A percentile compares a stretch with the other conserved stretches of the same genome.
Conservation (phyloP, 1,284 basidiomycete species). For the Ceratobasidium theobromae region DNA sequence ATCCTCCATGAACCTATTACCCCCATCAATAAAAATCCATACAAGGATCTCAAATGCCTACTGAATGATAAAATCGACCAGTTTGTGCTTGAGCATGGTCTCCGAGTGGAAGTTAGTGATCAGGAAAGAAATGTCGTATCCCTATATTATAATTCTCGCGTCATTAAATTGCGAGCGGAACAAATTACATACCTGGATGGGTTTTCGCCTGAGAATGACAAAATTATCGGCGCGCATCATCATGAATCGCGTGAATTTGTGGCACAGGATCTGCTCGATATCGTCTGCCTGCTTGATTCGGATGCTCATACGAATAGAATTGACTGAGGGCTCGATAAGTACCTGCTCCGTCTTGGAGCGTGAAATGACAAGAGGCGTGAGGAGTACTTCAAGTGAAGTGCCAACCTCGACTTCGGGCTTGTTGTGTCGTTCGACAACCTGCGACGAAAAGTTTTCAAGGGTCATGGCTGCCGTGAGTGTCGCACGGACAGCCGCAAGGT, state of each 20-base stretch:
- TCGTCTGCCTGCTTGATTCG: conserved; percentile 99
- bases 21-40: neutral
- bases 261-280: conserved; percentile 94
- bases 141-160: conserved; percentile 52
- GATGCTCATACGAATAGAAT: conserved; percentile 95
- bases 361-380: conserved; percentile 90
- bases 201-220: conserved; percentile 91
- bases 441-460: conserved; percentile 95
- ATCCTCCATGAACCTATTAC: conserved; percentile 90
- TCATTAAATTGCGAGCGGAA: neutral
- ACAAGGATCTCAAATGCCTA: conserved; percentile 42
- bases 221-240: conserved; percentile 98
- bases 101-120: conserved; percentile 98
- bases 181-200: conserved; percentile 67
- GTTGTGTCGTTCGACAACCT: conserved; percentile 96
- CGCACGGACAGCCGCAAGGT: conserved; percentile 92
- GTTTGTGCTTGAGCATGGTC: conserved; percentile 98
- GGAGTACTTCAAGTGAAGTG: conserved; percentile 88
- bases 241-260: conserved; percentile 99
- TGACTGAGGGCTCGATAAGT: conserved; percentile 94
- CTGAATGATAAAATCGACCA: conserved; percentile 99
- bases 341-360: conserved; percentile 97
- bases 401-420: conserved; percentile 92
- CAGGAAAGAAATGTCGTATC: conserved; percentile 98
- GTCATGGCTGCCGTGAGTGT: conserved; percentile 97